These are phyloP conservation scores for Xenoacremonium recifei DNA, from an alignment of 2,329 filamentous ascomycete species.

Conservation along the genomic window DNA sequence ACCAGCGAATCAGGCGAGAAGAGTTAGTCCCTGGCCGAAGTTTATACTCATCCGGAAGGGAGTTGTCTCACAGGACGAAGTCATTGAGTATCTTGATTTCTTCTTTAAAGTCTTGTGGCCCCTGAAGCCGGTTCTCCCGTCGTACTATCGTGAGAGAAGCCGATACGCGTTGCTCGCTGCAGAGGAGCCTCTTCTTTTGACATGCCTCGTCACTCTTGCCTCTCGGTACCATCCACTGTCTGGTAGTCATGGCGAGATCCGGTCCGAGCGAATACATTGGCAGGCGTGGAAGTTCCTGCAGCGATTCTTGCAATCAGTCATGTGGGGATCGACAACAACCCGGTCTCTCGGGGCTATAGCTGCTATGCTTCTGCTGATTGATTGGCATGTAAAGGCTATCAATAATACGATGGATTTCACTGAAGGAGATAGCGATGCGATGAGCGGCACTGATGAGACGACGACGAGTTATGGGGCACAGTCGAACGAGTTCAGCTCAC, in stretches of 20 bases:
- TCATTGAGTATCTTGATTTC: constrained; percentile 9
- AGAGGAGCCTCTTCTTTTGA: constrained; percentile 11
- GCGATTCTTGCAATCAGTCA: constrained; percentile 9
- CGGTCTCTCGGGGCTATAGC: constrained; percentile 12
- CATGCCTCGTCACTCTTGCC: constrained; percentile 10
- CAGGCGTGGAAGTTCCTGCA: constrained; percentile 12
- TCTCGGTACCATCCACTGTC: constrained; percentile 11
- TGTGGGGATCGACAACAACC: constrained; percentile 13
- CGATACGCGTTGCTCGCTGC: constrained; percentile 3
- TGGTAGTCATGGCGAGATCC: constrained; percentile 8
- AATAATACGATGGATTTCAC: constrained; percentile 16
- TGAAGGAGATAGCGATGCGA: constrained; percentile 14
- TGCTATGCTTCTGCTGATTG: constrained; percentile 11
- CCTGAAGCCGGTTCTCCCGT: constrained; percentile 10
- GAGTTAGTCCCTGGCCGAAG: constrained; percentile 2
- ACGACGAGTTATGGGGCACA: background rate
- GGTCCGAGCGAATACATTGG: constrained; percentile 15
- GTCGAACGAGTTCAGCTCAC: constrained; percentile 1
- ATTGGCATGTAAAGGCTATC: constrained; percentile 17
- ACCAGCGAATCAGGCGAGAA: background rate
- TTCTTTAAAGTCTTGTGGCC: constrained; percentile 13
- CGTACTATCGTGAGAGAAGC: constrained; percentile 7
- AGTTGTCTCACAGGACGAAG: constrained; percentile 11
- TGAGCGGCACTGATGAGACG: constrained; percentile 1
- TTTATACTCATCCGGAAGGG: constrained; percentile 11